Conservation (phyloP, 257 asterid genomes). For the Penstemon barbatus region DNA sequence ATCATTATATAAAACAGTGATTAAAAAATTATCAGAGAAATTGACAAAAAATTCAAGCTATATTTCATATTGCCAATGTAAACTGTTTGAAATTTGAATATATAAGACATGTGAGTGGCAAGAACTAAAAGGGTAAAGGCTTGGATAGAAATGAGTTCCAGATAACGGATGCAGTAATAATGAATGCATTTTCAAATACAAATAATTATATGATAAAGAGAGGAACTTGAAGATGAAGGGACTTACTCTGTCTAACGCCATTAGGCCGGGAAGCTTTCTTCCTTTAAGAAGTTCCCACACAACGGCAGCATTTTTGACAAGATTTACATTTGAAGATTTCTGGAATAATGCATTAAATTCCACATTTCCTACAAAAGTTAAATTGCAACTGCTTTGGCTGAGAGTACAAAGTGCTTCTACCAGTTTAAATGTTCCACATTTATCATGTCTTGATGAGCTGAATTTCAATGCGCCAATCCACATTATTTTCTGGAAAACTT, state of each 20-base stretch:
- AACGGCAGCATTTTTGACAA: constrained; percentile 60
- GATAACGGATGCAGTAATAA: background rate
- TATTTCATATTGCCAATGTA: too few relatives aligned
- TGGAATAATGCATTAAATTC: constrained; percentile 39
- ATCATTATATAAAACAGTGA: background rate
- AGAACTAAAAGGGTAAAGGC: background rate
- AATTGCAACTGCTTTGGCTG: constrained; percentile 42
- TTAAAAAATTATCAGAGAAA: background rate
- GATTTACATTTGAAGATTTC: constrained; percentile 38
- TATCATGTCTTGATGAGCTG: constrained; percentile 41
- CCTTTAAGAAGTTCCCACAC: constrained; percentile 91
- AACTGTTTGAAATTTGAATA: background rate
- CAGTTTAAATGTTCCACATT: constrained; percentile 54
- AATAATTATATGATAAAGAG: background rate
- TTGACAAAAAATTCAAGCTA: background rate
- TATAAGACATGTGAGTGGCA: background rate
- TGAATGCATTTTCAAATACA: background rate
- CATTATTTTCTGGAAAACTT: constrained; percentile 62
- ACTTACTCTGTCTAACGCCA: constrained; percentile 89
- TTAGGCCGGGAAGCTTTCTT: constrained; percentile 85
- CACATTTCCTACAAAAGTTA: constrained; percentile 67
- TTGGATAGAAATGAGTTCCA: background rate
- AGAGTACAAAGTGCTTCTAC: constrained; percentile 51
- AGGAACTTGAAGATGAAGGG: constrained; percentile 12
- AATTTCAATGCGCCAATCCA: constrained; percentile 83